These are phyloP conservation scores for Penicillium occitanis DNA, from an alignment of 2,329 filamentous ascomycete species.

Conservation along the genomic window DNA sequence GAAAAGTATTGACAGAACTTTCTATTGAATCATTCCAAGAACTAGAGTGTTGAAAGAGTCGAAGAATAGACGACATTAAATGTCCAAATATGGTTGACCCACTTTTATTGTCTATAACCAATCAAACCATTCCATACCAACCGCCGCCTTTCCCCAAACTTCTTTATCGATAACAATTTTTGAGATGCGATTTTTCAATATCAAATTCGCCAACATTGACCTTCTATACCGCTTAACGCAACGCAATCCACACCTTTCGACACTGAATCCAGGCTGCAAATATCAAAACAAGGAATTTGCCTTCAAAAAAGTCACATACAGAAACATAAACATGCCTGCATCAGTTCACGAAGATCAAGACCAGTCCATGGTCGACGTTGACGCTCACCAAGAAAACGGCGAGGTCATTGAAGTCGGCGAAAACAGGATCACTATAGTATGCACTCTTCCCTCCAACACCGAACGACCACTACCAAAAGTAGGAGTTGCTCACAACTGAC, in stretches of 20 bases:
- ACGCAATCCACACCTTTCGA: background rate
- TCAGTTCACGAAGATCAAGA: slow-evolving; percentile 43
- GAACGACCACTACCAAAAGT: background rate
- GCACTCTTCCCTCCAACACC: slow-evolving; percentile 1
- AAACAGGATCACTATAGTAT: slow-evolving; percentile 64
- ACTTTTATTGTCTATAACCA: background rate
- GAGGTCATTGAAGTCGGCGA: slow-evolving; percentile 40
- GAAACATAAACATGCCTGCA: slow-evolving; percentile 34
- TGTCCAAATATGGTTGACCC: background rate
- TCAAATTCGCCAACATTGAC: background rate
- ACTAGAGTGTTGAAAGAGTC: background rate
- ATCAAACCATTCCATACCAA: background rate
- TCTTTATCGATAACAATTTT: slow-evolving; percentile 22
- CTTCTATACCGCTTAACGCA: background rate
- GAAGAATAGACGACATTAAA: background rate
- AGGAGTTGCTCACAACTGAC: background rate
- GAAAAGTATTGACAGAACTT: background rate
- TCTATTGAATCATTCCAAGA: background rate
- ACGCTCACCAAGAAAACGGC: slow-evolving; percentile 47
- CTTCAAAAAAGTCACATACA: background rate
- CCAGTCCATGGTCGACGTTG: slow-evolving; percentile 45
- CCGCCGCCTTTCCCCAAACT: slow-evolving; percentile 4
- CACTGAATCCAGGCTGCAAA: background rate
- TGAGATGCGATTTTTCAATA: slow-evolving; percentile 15
- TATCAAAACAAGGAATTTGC: background rate